Base-by-base conservation (phyloP, 805 yeast genomes). In the Ogataea paradorogensis region DNA sequence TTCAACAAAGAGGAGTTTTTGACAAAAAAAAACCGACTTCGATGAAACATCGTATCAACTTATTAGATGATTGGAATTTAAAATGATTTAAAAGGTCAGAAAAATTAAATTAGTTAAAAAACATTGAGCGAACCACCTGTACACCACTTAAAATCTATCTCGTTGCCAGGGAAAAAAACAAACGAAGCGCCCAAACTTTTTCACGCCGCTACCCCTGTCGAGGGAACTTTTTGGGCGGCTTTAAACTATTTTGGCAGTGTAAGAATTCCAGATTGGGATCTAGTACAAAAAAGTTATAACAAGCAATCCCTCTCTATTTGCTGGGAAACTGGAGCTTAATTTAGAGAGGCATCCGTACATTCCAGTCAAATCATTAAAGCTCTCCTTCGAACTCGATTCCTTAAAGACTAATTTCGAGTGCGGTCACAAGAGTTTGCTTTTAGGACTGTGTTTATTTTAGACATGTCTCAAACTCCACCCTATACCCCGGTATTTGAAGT, bases 1-100 rank as follows among this genome's bases (percentile, higher is more conserved):
- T 40, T 47, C 28, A 72, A 53, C 25, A 77, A 71, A 16, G 74
- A 62, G 3, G 74, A 52, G 61, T 80, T 80, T 54, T 67, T 70
- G 45, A 78, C 67, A 59, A 80, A 80, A 66, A 74, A 79, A 60
- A 78, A 76, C 66, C 74, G 73, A 5, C 80, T 65, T 53, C 70
- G 71, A 32, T 78, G 71, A 34, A 79, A 59, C 51, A 57, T 53
- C 63, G 55, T 58, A 15, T 7, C n/a, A 11, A 23, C n/a, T 9
- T 23, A 10, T 40, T 36, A 8, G 9, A 14, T 30, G 42, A 33
- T 39, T 33, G 28, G 16, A 28, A 33, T 7, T 33, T 24, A 7
- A 13, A 33, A 21, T 20, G 25, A n/a, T 39, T 26, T 29, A 16
- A 33, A 29, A 27, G 42, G 42, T 31, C 13, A 15, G 9, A 33